A percentile compares a stretch with the other conserved stretches of the same genome.
phyloP scores from a whole-genome alignment of 495 filamentous ascomycete genomes.

The Entonaema liquescens region DNA sequence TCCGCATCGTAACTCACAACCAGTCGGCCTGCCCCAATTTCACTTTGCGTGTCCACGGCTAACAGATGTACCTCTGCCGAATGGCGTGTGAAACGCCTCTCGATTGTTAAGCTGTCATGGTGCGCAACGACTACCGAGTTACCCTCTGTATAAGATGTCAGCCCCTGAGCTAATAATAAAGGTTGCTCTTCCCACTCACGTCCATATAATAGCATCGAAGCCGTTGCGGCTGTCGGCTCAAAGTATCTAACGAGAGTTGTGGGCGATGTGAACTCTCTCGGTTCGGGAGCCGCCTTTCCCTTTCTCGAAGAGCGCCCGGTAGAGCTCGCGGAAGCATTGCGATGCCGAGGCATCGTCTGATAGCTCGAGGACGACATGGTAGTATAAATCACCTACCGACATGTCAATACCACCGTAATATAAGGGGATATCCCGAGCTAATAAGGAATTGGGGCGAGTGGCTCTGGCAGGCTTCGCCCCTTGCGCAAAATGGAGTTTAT shows the following conservation, averaged over 20 bases:
- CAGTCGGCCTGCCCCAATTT: constrained; percentile 81
- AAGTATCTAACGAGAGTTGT: constrained; percentile 66
- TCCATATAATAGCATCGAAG: constrained; percentile 85
- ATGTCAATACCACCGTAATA: constrained; percentile 35
- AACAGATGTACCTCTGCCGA: constrained; percentile 83
- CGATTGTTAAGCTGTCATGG: constrained; percentile 90
- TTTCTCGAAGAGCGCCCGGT: constrained; percentile 55
- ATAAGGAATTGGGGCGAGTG: constrained; percentile 25
- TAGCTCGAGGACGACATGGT: constrained; percentile 57
- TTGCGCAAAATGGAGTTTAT: constrained; percentile 15
- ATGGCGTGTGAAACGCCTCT: constrained; percentile 86
- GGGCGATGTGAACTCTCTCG: constrained; percentile 62
- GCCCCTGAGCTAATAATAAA: background rate
- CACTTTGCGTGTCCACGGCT: constrained; percentile 91
- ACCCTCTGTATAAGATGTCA: constrained; percentile 57
- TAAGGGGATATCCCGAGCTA: constrained; percentile 6
- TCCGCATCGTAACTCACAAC: constrained; percentile 94
- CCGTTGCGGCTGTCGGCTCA: constrained; percentile 86
- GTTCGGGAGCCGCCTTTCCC: constrained; percentile 50
- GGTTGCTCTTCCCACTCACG: constrained; percentile 46
- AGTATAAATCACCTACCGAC: constrained; percentile 44
- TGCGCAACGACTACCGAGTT: constrained; percentile 80
- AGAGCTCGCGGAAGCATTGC: constrained; percentile 67
- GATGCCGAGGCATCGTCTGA: constrained; percentile 60
- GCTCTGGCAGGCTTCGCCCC: constrained; percentile 24